Percentiles rank a stretch among this genome's conserved stretches.
Conservation (phyloP, 1,284 basidiomycete species). For the Schizophyllum commune region DNA sequence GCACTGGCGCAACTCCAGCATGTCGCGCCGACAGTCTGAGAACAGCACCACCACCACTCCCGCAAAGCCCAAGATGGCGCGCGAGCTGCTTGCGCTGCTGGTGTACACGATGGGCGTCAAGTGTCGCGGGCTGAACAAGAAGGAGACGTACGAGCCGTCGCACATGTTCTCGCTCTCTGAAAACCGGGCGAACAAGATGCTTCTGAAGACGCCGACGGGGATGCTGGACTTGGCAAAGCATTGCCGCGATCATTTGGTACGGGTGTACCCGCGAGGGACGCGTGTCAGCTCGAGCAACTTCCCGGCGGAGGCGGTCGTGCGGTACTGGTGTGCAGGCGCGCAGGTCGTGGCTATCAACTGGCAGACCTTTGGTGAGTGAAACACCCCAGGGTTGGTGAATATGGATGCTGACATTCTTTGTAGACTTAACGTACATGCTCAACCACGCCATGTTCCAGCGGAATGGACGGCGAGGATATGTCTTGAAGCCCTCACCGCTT, state of each 20-base stretch:
- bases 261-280: slow-evolving; percentile 86
- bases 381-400: slow-evolving; percentile 6
- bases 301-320: slow-evolving; percentile 53
- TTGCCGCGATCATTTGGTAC: slow-evolving; percentile 76
- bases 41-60: slow-evolving; percentile 10
- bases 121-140: slow-evolving; percentile 87
- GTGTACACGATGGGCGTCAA: slow-evolving; percentile 97
- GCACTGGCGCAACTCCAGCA: slow-evolving; percentile 3
- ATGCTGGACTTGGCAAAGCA: slow-evolving; percentile 84
- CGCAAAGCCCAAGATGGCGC: slow-evolving; percentile 63
- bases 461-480: slow-evolving; percentile 82
- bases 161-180: slow-evolving; percentile 96
- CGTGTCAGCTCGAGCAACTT: slow-evolving; percentile 86
- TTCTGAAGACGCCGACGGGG: slow-evolving; percentile 11
- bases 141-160: slow-evolving; percentile 79
- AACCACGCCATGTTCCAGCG: slow-evolving; percentile 94
- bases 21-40: slow-evolving; percentile 6
- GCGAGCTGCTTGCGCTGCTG: slow-evolving; percentile 67
- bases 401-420: background rate
- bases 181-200: slow-evolving; percentile 62
- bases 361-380: slow-evolving; percentile 81
- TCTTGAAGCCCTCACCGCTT: slow-evolving; percentile 83
- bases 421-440: slow-evolving; percentile 52
- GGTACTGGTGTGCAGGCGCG: slow-evolving; percentile 85
- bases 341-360: slow-evolving; percentile 98